A percentile compares a stretch with the other conserved stretches of the same genome.
Evolutionary conservation across 2,329 filamentous ascomycete species (phyloP).

Genomic region (Hypoxylon sp.): DNA sequence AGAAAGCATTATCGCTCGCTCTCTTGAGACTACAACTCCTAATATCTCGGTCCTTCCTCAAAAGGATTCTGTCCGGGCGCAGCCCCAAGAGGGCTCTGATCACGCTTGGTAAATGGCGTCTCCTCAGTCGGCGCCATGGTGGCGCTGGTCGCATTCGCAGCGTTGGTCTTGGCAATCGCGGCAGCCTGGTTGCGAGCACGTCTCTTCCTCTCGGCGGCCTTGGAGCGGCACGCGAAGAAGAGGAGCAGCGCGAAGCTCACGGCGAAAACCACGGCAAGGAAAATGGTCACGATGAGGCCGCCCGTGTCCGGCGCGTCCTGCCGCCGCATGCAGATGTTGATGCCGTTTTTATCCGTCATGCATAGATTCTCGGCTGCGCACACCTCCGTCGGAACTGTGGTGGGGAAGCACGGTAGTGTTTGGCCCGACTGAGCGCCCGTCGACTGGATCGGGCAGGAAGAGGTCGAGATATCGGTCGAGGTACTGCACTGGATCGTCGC

Average conservation of each 20-base stretch:
- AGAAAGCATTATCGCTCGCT: background rate
- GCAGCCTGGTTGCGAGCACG: slow-evolving; percentile 65
- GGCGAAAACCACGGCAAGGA: slow-evolving; percentile 61
- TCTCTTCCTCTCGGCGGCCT: slow-evolving; percentile 60
- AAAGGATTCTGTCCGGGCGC: slow-evolving; percentile 35
- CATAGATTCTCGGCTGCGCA: slow-evolving; percentile 64
- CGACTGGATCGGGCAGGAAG: slow-evolving; percentile 59
- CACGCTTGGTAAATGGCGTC: slow-evolving; percentile 10
- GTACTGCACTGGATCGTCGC: slow-evolving; percentile 28
- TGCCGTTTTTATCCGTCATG: slow-evolving; percentile 58
- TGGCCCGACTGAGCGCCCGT: slow-evolving; percentile 55
- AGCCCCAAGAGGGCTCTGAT: slow-evolving; percentile 5
- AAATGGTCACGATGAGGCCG: slow-evolving; percentile 64
- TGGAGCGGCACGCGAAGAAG: slow-evolving; percentile 68
- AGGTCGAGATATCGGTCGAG: slow-evolving; percentile 50
- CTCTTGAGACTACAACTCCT: background rate
- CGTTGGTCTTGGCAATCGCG: slow-evolving; percentile 63
- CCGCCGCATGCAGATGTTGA: slow-evolving; percentile 61
- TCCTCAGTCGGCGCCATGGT: background rate
- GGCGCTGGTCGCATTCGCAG: slow-evolving; percentile 42
- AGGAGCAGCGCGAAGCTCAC: slow-evolving; percentile 59
- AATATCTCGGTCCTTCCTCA: slow-evolving; percentile 13
- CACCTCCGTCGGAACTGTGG: slow-evolving; percentile 54
- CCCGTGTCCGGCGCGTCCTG: slow-evolving; percentile 59
- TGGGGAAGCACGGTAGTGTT: slow-evolving; percentile 59